Conservation (phyloP, 805 yeast species). For the Teunomyces pallodes region DNA sequence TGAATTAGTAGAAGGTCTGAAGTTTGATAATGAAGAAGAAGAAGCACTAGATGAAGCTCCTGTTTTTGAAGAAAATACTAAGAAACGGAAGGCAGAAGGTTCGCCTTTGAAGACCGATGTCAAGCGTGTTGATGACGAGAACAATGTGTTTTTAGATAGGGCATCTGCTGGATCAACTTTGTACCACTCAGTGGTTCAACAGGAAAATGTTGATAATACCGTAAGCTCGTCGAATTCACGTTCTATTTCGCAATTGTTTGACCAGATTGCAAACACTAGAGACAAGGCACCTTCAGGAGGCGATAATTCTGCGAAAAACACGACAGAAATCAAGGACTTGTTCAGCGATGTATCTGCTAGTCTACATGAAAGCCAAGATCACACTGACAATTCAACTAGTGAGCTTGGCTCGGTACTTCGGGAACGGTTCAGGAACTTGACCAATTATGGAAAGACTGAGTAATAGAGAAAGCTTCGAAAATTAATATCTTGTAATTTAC, state of each 20-base stretch:
- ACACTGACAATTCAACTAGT: conserved; percentile 18
- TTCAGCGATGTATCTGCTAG: conserved; percentile 10
- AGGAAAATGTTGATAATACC: conserved; percentile 14
- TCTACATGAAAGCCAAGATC: conserved; percentile 8
- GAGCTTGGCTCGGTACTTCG: conserved; percentile 22
- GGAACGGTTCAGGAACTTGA: conserved; percentile 21
- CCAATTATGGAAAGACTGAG: conserved; percentile 10
- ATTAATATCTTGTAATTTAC: background rate
- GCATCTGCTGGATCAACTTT: conserved; percentile 28
- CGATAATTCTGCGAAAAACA: conserved; percentile 5
- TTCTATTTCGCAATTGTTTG: conserved; percentile 33
- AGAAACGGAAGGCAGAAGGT: background rate
- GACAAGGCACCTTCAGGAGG: background rate
- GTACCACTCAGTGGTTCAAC: conserved; percentile 27
- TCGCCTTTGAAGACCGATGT: background rate
- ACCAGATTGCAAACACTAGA: conserved; percentile 20
- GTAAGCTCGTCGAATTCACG: conserved; percentile 19
- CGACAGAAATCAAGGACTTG: conserved; percentile 9
- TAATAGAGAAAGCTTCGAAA: background rate
- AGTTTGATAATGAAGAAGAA: background rate
- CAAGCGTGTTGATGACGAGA: conserved; percentile 18
- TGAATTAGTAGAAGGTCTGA: background rate
- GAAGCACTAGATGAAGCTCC: background rate
- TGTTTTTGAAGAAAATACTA: background rate
- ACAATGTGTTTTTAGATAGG: conserved; percentile 34